Evolutionary conservation across 257 asterid genomes (phyloP), one percentile per base, ranked within the genome.

Genomic region (Haberlea rhodopensis): DNA sequence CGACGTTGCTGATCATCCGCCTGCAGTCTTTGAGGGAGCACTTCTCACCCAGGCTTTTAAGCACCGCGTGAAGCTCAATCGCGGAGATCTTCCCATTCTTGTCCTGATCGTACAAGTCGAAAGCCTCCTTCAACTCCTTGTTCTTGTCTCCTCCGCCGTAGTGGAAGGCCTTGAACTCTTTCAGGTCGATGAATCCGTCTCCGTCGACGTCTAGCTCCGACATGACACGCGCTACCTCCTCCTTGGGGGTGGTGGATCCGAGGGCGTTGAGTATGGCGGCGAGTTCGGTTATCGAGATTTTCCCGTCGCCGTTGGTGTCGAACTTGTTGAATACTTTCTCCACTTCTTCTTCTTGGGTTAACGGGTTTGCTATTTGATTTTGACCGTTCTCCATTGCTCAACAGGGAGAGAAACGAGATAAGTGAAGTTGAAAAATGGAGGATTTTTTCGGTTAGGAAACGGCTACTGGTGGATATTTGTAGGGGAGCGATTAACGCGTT

Each of bases 21-120:
- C 85, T 78, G 78, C 96, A 87, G 26, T 90, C 96, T 74, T 82
- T 84, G 21, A 84, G 60, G 65, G 95, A 76, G 62, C 90, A 81
- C 81, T 90, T 87, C 68, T 87, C 96, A 5, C 96, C 96, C 21
- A 90, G 82, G 20, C 80, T 72, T 48, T 69, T 71, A 40, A 90
- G 81, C 63, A 85, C 88, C 40, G 83, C 67, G 78, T 82, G 85
- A 78, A 90, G 62, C 81, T 90, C 97, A 11, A 18, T 67, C 57
- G 80, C 92, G 15, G 95, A 82, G 78, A 90, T 90, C 84, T 81
- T 85, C 5, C 97, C 97, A 74, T 87, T 87, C 76, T 76, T 82
- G 45, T 90, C 92, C 87, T 78, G 78, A 66, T 90, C 97, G 74
- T 84, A 90, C 79, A 90, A 34, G 40, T 75, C 81, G 24, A 90